Evolutionary conservation across 83 land plant genomes (phyloP).

Genomic region (Thuja plicata): DNA sequence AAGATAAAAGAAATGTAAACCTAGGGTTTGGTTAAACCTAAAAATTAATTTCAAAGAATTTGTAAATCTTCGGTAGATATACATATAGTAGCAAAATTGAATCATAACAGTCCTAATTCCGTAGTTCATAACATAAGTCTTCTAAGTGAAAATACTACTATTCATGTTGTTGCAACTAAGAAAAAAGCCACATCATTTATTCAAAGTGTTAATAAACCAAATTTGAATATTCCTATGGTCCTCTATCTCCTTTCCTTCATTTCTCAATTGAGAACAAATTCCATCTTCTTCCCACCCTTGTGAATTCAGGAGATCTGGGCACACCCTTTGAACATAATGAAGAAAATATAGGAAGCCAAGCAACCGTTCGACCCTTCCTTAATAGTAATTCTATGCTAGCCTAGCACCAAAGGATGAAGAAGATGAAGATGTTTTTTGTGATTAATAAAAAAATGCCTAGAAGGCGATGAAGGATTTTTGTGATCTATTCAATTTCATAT

Average conservation of each 20-base stretch:
- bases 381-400: not conserved
- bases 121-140: not conserved
- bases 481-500: too few relatives aligned
- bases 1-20: too few relatives aligned
- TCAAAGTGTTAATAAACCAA: not conserved
- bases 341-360: not conserved
- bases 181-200: not conserved
- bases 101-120: not conserved
- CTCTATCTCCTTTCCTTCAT: not conserved
- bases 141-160: not conserved
- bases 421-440: too few relatives aligned
- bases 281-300: not conserved
- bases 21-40: too few relatives aligned
- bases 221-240: not conserved
- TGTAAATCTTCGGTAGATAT: too few relatives aligned
- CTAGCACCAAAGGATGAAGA: too few relatives aligned
- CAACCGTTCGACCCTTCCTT: not conserved
- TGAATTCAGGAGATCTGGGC: not conserved
- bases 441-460: too few relatives aligned
- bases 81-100: too few relatives aligned
- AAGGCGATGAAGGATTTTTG: too few relatives aligned
- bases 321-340: not conserved
- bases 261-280: not conserved
- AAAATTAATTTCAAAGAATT: too few relatives aligned
- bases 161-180: not conserved